A percentile compares a stretch with the other conserved stretches of the same genome.
Conservation (phyloP, 2,329 filamentous ascomycete species). For the Bipolaris cookei region DNA sequence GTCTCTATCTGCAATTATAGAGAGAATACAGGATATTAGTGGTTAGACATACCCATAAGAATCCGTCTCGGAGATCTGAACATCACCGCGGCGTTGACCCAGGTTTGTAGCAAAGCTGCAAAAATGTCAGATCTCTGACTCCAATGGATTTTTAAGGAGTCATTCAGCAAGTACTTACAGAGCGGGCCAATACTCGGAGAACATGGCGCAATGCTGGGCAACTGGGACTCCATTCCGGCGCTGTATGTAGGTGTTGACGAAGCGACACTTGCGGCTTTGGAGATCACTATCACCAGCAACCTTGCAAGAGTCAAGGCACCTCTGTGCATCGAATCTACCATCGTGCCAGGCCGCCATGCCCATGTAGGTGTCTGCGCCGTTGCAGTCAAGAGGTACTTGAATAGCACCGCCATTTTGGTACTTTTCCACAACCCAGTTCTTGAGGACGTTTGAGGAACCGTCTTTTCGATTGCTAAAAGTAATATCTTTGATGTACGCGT, state of each 20-base stretch:
- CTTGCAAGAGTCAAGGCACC: constrained; percentile 40
- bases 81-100: constrained; percentile 7
- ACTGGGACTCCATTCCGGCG: constrained; percentile 27
- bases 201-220: constrained; percentile 37
- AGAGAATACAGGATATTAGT: neutral
- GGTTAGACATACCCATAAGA: constrained; percentile 5
- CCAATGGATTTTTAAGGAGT: no score
- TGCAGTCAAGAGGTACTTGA: constrained; percentile 40
- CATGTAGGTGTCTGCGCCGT: constrained; percentile 34
- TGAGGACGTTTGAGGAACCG: neutral
- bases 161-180: neutral
- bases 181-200: constrained; percentile 9
- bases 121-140: neutral
- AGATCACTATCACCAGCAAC: constrained; percentile 16
- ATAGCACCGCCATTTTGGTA: constrained; percentile 33
- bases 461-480: constrained; percentile 3
- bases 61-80: constrained; percentile 5
- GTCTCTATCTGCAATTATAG: neutral
- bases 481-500: constrained; percentile 27
- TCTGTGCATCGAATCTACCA: constrained; percentile 36
- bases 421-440: constrained; percentile 16
- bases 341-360: constrained; percentile 27
- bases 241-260: constrained; percentile 46
- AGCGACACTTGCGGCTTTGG: constrained; percentile 31
- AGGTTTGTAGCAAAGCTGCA: constrained; percentile 13